A percentile compares a stretch with the other conserved stretches of the same genome.
These are phyloP conservation scores for Chaetomiaceae sp. DNA, from an alignment of 2,329 filamentous ascomycete genomes.

Conservation along the genomic window DNA sequence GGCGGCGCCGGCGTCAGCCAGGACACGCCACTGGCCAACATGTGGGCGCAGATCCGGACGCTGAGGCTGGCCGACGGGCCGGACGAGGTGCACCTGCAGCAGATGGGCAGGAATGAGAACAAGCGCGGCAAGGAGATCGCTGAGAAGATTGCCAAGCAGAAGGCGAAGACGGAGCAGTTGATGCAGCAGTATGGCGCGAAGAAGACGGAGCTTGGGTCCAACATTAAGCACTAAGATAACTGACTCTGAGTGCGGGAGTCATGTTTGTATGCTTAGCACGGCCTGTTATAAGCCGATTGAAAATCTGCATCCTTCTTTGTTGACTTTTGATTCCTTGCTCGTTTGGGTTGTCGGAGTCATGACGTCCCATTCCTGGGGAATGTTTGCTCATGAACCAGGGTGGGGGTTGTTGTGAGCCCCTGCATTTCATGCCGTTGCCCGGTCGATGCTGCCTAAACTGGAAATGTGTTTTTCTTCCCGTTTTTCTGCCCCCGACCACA, in stretches of 20 bases:
- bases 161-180: conserved; percentile 60
- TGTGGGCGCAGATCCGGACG: conserved; percentile 78
- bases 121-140: conserved; percentile 59
- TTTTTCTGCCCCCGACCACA: conserved; percentile 13
- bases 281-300: neutral
- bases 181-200: conserved; percentile 53
- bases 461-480: conserved; percentile 26
- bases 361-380: conserved; percentile 1
- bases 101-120: conserved; percentile 78
- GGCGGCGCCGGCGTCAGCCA: conserved; percentile 88
- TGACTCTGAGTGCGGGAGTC: neutral
- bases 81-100: conserved; percentile 88
- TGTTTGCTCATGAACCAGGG: neutral
- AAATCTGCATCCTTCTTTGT: neutral
- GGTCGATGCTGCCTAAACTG: conserved; percentile 23
- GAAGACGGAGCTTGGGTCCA: conserved; percentile 47
- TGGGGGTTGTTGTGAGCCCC: neutral
- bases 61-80: conserved; percentile 87
- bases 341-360: conserved; percentile 5
- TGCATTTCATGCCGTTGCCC: conserved; percentile 25
- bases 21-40: conserved; percentile 83
- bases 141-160: conserved; percentile 60
- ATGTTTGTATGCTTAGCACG: neutral
- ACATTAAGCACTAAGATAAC: conserved; percentile 37
- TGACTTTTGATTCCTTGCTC: neutral